Conservation (phyloP, 768 basidiomycete genomes). For the Kwoniella heveanensis region DNA sequence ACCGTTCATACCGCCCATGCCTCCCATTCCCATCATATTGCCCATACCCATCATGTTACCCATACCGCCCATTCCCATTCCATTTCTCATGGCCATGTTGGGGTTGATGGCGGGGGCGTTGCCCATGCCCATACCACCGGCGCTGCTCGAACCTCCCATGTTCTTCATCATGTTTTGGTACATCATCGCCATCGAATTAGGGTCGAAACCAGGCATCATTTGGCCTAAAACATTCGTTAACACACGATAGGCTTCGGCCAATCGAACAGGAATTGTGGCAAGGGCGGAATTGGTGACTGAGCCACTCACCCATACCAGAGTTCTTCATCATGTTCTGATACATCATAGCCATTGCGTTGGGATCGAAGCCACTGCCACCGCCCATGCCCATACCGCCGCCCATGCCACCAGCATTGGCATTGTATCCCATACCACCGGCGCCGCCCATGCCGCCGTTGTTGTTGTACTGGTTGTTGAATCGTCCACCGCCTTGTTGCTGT, state of each 20-base stretch:
- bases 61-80: constrained; percentile 25
- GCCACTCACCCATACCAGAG: constrained; percentile 25
- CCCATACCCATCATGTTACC: constrained; percentile 43
- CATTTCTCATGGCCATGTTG: constrained; percentile 46
- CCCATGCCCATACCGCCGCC: constrained; percentile 38
- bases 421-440: constrained; percentile 67
- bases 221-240: background rate
- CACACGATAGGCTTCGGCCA: too few relatives aligned
- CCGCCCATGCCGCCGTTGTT: constrained; percentile 70
- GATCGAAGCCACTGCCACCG: constrained; percentile 66
- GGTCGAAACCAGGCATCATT: constrained; percentile 70
- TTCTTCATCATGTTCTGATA: constrained; percentile 81
- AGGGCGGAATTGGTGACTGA: constrained; percentile 1
- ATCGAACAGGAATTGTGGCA: background rate
- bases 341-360: constrained; percentile 84
- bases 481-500: constrained; percentile 41
- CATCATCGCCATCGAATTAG: constrained; percentile 82
- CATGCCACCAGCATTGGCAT: constrained; percentile 73
- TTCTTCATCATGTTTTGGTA: constrained; percentile 78
- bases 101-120: constrained; percentile 53
- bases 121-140: constrained; percentile 20
- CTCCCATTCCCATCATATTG: constrained; percentile 34
- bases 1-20: constrained; percentile 56
- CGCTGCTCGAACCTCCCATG: constrained; percentile 4
- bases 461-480: constrained; percentile 34